A percentile compares a stretch with the other conserved stretches of the same genome.
phyloP scores from a whole-genome alignment of 495 filamentous ascomycete genomes.

The Talaromyces thailandensis region DNA sequence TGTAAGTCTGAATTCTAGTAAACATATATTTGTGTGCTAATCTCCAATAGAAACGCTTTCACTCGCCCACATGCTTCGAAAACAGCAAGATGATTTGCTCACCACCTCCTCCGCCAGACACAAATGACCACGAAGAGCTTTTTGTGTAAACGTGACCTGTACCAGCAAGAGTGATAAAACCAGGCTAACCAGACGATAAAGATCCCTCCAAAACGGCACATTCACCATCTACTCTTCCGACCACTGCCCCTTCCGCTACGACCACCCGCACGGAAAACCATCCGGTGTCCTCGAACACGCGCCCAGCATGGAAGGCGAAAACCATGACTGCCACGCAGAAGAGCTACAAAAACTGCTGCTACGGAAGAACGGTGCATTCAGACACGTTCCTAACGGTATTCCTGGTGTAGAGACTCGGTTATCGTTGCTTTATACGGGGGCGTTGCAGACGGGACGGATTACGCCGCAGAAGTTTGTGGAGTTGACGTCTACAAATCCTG shows the following conservation, averaged over 20 bases:
- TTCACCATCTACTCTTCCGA: constrained; percentile 37
- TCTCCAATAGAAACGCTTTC: not conserved
- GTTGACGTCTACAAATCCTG: constrained; percentile 45
- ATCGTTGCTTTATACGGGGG: constrained; percentile 11
- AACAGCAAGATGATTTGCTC: constrained; percentile 43
- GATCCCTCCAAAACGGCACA: constrained; percentile 32
- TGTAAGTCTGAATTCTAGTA: not conserved
- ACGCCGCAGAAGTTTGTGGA: constrained; percentile 48
- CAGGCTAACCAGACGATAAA: constrained; percentile 11
- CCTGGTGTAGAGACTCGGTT: constrained; percentile 52
- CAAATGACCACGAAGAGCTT: constrained; percentile 29
- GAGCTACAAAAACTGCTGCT: not conserved
- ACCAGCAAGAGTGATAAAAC: not conserved
- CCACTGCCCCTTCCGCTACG: constrained; percentile 29
- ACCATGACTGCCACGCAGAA: not conserved
- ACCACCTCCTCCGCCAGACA: constrained; percentile 28
- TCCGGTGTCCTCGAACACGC: constrained; percentile 10
- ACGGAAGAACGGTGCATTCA: constrained; percentile 16
- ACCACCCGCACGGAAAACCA: constrained; percentile 29
- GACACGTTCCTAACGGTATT: constrained; percentile 45
- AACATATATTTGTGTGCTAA: not conserved
- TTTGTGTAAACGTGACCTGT: constrained; percentile 5
- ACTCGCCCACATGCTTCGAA: constrained; percentile 21
- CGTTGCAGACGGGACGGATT: constrained; percentile 24
- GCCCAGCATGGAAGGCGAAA: not conserved